Evolutionary conservation across 768 basidiomycete genomes (phyloP).

Genomic region (Pholiota microspora): DNA sequence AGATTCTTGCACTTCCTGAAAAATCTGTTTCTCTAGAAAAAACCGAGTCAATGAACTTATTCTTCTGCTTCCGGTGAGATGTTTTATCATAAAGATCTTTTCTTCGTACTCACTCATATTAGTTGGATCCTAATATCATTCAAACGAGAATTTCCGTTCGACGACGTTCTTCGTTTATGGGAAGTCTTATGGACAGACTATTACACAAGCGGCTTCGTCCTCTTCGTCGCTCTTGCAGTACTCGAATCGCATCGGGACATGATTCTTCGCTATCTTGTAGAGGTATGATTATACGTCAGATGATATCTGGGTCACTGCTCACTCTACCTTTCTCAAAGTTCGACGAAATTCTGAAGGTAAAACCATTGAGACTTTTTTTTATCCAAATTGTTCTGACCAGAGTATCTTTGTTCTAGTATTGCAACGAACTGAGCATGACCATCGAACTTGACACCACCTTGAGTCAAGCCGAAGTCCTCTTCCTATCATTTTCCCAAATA

Average conservation of each 20-base stretch:
- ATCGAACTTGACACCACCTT: slow-evolving; percentile 96
- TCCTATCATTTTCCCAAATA: slow-evolving; percentile 85
- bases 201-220: slow-evolving; percentile 83
- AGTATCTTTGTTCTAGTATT: slow-evolving; percentile 54
- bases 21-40: slow-evolving; percentile 46
- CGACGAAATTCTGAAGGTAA: slow-evolving; percentile 75
- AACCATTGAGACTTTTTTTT: not conserved
- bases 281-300: slow-evolving; percentile 46
- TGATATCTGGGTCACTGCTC: not conserved
- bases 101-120: not conserved
- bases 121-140: slow-evolving; percentile 93
- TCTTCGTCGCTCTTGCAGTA: slow-evolving; percentile 92
- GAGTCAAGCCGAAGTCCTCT: slow-evolving; percentile 95
- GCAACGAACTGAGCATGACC: slow-evolving; percentile 93
- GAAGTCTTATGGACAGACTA: slow-evolving; percentile 93
- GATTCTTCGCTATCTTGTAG: slow-evolving; percentile 91
- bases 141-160: slow-evolving; percentile 95
- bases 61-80: slow-evolving; percentile 92
- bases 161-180: slow-evolving; percentile 89
- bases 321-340: slow-evolving; percentile 44
- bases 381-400: not conserved
- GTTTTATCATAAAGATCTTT: slow-evolving; percentile 18
- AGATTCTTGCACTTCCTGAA: not conserved
- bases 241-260: slow-evolving; percentile 95
- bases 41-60: slow-evolving; percentile 89